These are phyloP conservation scores for Calendula officinalis DNA, from an alignment of 129 eudicot genomes.

Conservation along the genomic window DNA sequence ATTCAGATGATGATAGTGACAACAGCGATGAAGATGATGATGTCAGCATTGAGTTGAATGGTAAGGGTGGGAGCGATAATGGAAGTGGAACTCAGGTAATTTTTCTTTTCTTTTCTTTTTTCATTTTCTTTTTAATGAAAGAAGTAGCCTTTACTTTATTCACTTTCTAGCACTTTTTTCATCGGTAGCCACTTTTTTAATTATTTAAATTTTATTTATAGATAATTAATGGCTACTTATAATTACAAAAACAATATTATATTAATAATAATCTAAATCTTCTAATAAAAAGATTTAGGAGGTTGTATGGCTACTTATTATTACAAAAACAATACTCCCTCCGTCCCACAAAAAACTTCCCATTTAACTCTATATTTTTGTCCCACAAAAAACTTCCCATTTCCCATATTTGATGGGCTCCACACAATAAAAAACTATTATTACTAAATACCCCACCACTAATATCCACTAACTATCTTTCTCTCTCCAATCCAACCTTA, in stretches of 20 bases:
- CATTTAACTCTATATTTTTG: no score
- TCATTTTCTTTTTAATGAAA: not conserved
- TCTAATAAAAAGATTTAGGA: constrained; percentile 3
- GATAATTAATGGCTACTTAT: not conserved
- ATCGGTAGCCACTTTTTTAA: not conserved
- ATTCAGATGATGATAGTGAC: constrained; percentile 42
- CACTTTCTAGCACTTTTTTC: not conserved
- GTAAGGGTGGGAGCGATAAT: constrained; percentile 67
- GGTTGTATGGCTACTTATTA: not conserved
- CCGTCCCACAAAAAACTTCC: no score
- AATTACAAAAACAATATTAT: not conserved
- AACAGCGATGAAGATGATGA: constrained; percentile 50
- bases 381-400: no score
- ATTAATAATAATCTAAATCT: not conserved
- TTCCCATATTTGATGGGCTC: no score
- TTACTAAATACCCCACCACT: no score
- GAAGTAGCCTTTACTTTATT: not conserved
- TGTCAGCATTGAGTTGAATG: constrained; percentile 41
- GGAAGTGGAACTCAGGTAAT: constrained; percentile 81
- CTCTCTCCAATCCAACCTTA: no score
- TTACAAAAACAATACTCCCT: no score
- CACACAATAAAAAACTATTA: no score
- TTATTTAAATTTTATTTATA: not conserved
- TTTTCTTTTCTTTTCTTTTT: not conserved
- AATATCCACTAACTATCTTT: no score